These are phyloP conservation scores for Penicillium ucsense DNA, from an alignment of 495 filamentous ascomycete genomes.

Conservation along the genomic window DNA sequence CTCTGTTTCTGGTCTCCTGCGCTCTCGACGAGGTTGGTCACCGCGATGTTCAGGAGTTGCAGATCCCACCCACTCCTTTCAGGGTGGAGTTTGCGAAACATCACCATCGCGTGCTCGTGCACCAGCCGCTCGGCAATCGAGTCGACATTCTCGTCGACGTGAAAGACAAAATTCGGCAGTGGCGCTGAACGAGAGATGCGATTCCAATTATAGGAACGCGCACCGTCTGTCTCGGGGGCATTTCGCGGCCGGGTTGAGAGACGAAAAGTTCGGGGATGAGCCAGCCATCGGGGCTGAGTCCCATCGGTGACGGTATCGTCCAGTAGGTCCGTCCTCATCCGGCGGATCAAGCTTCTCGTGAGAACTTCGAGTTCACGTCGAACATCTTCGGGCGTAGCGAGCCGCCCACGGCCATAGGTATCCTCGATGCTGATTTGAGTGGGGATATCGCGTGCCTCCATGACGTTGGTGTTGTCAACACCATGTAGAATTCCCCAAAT, in stretches of 20 bases:
- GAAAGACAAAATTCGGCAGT: slow-evolving; percentile 61
- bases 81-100: slow-evolving; percentile 68
- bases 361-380: slow-evolving; percentile 55
- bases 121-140: slow-evolving; percentile 59
- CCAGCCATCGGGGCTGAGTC: slow-evolving; percentile 46
- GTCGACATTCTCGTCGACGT: slow-evolving; percentile 45
- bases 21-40: slow-evolving; percentile 69
- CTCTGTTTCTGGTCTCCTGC: slow-evolving; percentile 41
- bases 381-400: slow-evolving; percentile 52
- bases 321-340: slow-evolving; percentile 70
- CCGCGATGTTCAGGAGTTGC: slow-evolving; percentile 75
- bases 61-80: slow-evolving; percentile 65
- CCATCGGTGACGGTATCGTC: slow-evolving; percentile 35
- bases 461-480: slow-evolving; percentile 52
- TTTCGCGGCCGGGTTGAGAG: slow-evolving; percentile 64
- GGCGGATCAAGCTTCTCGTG: slow-evolving; percentile 57
- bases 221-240: slow-evolving; percentile 42
- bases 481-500: slow-evolving; percentile 77
- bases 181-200: slow-evolving; percentile 61
- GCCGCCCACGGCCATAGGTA: slow-evolving; percentile 59
- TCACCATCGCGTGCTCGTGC: slow-evolving; percentile 49
- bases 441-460: slow-evolving; percentile 60
- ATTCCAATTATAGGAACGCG: slow-evolving; percentile 38
- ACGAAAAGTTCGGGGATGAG: slow-evolving; percentile 60
- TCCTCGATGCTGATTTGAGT: slow-evolving; percentile 93